Percentiles rank a stretch among this genome's conserved stretches.
These are phyloP conservation scores for Lizonia empirigonia DNA, from an alignment of 2,329 filamentous ascomycete genomes.

Conservation along the genomic window DNA sequence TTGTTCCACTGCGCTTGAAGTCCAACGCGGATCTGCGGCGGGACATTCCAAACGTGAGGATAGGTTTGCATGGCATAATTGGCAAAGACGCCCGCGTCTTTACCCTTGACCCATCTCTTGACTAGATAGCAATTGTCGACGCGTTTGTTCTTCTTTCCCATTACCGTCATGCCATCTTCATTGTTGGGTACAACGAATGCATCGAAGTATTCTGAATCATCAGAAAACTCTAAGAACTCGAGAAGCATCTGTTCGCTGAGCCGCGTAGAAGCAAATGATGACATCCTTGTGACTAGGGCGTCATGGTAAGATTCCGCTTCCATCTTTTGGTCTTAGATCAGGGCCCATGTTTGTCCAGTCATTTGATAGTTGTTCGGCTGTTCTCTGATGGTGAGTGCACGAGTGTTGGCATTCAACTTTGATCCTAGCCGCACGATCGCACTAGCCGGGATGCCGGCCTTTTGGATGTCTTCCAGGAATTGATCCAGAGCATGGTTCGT, in stretches of 20 bases:
- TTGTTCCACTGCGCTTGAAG: slow-evolving; percentile 40
- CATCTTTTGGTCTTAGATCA: slow-evolving; percentile 52
- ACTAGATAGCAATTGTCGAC: slow-evolving; percentile 59
- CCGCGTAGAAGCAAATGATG: slow-evolving; percentile 10
- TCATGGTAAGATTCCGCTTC: slow-evolving; percentile 45
- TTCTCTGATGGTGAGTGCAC: slow-evolving; percentile 54
- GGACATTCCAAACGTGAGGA: slow-evolving; percentile 60
- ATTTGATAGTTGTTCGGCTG: slow-evolving; percentile 47
- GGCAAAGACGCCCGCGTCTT: slow-evolving; percentile 54
- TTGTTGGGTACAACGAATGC: slow-evolving; percentile 60
- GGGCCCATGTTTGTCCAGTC: slow-evolving; percentile 42
- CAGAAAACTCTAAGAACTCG: slow-evolving; percentile 60
- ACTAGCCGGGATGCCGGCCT: slow-evolving; percentile 59
- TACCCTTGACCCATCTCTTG: slow-evolving; percentile 58
- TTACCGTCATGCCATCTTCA: slow-evolving; percentile 53
- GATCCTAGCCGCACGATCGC: slow-evolving; percentile 68
- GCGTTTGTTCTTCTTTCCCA: slow-evolving; percentile 55
- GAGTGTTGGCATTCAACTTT: slow-evolving; percentile 60
- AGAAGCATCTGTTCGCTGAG: slow-evolving; percentile 40
- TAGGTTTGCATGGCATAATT: slow-evolving; percentile 34
- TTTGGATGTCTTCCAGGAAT: slow-evolving; percentile 66
- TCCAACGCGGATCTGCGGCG: slow-evolving; percentile 41
- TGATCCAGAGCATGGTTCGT: slow-evolving; percentile 62
- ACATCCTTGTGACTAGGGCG: slow-evolving; percentile 18
- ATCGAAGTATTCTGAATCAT: slow-evolving; percentile 59